Conservation (phyloP, 495 filamentous ascomycete species). For the Podospora tetraspora region DNA sequence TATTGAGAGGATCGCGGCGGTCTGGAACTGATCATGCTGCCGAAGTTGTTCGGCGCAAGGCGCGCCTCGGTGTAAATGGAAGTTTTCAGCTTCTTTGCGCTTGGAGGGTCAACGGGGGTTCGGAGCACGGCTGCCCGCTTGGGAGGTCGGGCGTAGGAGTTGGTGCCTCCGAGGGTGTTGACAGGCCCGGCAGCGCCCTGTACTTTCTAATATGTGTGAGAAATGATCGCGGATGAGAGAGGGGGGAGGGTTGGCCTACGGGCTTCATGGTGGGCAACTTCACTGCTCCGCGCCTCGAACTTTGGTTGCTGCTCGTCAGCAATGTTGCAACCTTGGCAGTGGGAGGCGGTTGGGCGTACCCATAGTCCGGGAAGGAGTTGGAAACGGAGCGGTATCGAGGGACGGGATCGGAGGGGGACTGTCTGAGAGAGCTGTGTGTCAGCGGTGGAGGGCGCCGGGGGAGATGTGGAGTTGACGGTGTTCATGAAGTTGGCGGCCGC, state of each 20-base stretch:
- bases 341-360: constrained; percentile 13
- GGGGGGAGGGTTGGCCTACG: background rate
- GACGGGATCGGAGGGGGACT: constrained; percentile 2
- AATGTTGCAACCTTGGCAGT: background rate
- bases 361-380: constrained; percentile 31
- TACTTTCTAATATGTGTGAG: background rate
- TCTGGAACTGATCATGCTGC: background rate
- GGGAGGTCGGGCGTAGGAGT: background rate
- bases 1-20: background rate
- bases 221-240: background rate
- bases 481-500: background rate
- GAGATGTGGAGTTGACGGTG: background rate
- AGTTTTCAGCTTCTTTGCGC: background rate
- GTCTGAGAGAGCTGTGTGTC: background rate
- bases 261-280: constrained; percentile 4
- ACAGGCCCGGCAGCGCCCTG: background rate
- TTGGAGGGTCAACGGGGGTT: background rate
- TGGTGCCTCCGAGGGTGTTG: background rate
- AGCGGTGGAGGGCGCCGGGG: background rate
- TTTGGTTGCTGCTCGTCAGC: constrained; percentile 18
- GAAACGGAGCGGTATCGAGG: constrained; percentile 20
- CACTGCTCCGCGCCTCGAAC: constrained; percentile 20
- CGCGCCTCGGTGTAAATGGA: background rate
- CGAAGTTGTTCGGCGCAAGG: background rate
- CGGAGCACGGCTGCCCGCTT: background rate